Conservation (phyloP, 257 asterid genomes). For the Voacanga thouarsii region DNA sequence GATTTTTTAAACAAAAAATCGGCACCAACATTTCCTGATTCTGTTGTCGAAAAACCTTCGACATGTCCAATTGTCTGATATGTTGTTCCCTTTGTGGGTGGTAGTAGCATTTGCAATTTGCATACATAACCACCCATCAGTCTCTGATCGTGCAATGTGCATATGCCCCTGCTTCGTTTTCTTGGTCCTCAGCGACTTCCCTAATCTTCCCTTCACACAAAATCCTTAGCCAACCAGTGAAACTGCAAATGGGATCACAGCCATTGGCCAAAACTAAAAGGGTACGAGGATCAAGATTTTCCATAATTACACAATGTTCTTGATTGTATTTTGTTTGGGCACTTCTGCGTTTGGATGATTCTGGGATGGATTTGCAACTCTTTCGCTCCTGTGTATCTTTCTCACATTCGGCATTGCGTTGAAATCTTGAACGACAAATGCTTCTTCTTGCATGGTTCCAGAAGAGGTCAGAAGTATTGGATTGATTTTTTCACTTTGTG, state of each 20-base stretch:
- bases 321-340: not conserved
- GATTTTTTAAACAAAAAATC: not conserved
- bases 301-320: not conserved
- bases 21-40: not conserved
- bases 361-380: not conserved
- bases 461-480: not conserved
- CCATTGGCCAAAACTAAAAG: not conserved
- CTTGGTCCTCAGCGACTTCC: not conserved
- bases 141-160: not conserved
- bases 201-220: not conserved
- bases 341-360: not conserved
- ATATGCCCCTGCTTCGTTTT: not conserved
- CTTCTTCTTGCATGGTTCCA: not conserved
- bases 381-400: not conserved
- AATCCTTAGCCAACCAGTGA: not conserved
- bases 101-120: not conserved
- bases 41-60: not conserved
- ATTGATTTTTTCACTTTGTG: not conserved
- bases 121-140: not conserved
- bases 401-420: not conserved
- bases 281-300: not conserved
- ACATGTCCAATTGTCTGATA: constrained; percentile 1
- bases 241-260: not conserved
- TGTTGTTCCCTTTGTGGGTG: not conserved
- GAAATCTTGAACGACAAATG: not conserved